A percentile compares a stretch with the other conserved stretches of the same genome.
Evolutionary conservation across 306 rosid genomes (phyloP).

Genomic region (Dalbergia cochinchinensis): DNA sequence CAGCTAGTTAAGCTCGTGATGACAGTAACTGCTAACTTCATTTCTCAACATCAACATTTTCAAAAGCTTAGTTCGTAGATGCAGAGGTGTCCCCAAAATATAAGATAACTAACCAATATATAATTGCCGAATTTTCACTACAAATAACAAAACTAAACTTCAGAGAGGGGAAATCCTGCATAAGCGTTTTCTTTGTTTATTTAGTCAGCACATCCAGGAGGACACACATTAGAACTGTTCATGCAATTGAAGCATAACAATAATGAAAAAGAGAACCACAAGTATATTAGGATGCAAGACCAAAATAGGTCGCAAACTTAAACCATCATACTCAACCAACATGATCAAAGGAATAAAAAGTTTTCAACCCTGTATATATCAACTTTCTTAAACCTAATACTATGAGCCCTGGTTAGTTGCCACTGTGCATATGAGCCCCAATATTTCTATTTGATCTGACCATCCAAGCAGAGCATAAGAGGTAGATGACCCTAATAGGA

Average conservation of each 20-base stretch:
- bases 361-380: constrained; percentile 20
- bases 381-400: constrained; percentile 13
- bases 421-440: constrained; percentile 12
- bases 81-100: constrained; percentile 1
- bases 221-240: constrained; percentile 14
- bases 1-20: background rate
- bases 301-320: background rate
- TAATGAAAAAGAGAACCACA: background rate
- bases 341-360: background rate
- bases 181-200: constrained; percentile 23
- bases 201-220: constrained; percentile 21
- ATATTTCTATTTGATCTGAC: background rate
- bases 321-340: constrained; percentile 11
- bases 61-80: background rate
- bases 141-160: constrained; percentile 3
- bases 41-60: background rate
- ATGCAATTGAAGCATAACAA: constrained; percentile 7
- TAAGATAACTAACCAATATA: constrained; percentile 7
- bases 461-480: constrained; percentile 31
- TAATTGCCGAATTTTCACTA: background rate
- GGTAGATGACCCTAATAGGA: too few species aligned
- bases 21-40: background rate
- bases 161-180: background rate
- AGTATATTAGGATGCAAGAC: constrained; percentile 1
- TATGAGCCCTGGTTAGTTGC: background rate